Conservation (phyloP, 108 stramenopile species). For the Cyclotella choctawhatcheeana region DNA sequence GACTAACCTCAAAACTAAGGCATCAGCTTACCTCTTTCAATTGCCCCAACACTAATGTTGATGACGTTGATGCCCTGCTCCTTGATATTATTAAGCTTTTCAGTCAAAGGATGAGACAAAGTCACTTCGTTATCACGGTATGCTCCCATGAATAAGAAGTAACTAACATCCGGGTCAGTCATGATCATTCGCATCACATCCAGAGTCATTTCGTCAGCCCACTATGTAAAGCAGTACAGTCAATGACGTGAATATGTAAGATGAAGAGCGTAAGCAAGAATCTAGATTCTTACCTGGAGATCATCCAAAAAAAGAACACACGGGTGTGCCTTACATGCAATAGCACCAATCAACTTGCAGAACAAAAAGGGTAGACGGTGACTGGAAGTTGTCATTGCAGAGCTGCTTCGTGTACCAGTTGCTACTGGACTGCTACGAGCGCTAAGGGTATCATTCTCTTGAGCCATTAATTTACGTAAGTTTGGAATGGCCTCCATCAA, state of each 20-base stretch:
- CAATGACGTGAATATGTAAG: no score
- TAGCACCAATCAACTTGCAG: constrained; percentile 38
- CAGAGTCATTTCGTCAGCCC: constrained; percentile 40
- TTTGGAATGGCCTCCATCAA: constrained; percentile 35
- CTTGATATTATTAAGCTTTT: constrained; percentile 27
- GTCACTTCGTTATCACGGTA: constrained; percentile 47
- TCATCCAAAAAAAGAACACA: constrained; percentile 40
- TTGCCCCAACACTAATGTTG: constrained; percentile 31
- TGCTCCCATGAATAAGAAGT: constrained; percentile 41
- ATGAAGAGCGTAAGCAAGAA: no score
- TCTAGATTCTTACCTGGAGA: no score
- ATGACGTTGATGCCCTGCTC: constrained; percentile 22
- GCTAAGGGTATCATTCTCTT: neutral
- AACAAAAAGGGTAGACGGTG: constrained; percentile 26
- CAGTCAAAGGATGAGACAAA: constrained; percentile 19
- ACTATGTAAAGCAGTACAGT: no score
- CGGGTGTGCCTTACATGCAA: constrained; percentile 22
- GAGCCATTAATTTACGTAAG: constrained; percentile 19
- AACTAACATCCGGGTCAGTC: constrained; percentile 34
- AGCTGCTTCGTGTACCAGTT: neutral
- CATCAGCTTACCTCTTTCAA: constrained; percentile 25
- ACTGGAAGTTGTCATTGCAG: neutral
- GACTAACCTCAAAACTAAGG: no score
- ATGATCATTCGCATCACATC: constrained; percentile 41
- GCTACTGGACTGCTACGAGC: neutral